These are phyloP conservation scores for Ophiocordyceps unilateralis DNA, from an alignment of 2,329 filamentous ascomycete species.

Conservation along the genomic window DNA sequence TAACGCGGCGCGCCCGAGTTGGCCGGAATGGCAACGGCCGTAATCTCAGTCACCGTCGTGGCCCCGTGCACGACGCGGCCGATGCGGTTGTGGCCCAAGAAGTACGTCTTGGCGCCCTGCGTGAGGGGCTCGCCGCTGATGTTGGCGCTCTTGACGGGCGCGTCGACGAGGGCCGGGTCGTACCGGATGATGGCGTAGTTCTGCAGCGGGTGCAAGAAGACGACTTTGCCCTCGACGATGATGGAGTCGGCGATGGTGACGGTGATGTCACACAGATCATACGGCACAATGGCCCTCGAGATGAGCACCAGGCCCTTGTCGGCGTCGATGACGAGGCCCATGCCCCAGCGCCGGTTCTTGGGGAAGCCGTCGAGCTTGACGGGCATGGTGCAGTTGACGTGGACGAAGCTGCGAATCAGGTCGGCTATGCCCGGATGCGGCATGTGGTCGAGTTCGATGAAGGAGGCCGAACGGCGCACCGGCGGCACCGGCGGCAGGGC, in stretches of 20 bases:
- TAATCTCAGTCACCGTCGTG: slow-evolving; percentile 92
- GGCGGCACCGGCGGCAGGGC: slow-evolving; percentile 59
- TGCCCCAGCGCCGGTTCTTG: slow-evolving; percentile 82
- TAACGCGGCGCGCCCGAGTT: slow-evolving; percentile 86
- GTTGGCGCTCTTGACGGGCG: slow-evolving; percentile 76
- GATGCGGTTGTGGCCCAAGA: slow-evolving; percentile 97
- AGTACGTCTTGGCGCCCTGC: slow-evolving; percentile 86
- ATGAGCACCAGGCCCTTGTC: slow-evolving; percentile 91
- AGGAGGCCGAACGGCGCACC: slow-evolving; percentile 63
- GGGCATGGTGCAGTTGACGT: slow-evolving; percentile 83
- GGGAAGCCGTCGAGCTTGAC: slow-evolving; percentile 97
- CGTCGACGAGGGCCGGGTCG: slow-evolving; percentile 81
- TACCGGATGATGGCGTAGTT: slow-evolving; percentile 96
- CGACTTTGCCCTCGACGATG: slow-evolving; percentile 80
- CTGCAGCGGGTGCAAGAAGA: slow-evolving; percentile 91
- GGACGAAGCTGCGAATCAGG: slow-evolving; percentile 85
- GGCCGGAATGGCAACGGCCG: slow-evolving; percentile 87
- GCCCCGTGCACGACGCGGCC: slow-evolving; percentile 84
- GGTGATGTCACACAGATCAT: slow-evolving; percentile 90
- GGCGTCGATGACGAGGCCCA: slow-evolving; percentile 93
- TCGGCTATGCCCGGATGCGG: slow-evolving; percentile 82
- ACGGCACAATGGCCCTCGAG: slow-evolving; percentile 84
- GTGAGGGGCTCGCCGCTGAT: slow-evolving; percentile 69
- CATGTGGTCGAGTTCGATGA: slow-evolving; percentile 80
- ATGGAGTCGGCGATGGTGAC: slow-evolving; percentile 95